Evolutionary conservation across 2,329 filamentous ascomycete genomes (phyloP).

Genomic region (Sphaerulina musiva): DNA sequence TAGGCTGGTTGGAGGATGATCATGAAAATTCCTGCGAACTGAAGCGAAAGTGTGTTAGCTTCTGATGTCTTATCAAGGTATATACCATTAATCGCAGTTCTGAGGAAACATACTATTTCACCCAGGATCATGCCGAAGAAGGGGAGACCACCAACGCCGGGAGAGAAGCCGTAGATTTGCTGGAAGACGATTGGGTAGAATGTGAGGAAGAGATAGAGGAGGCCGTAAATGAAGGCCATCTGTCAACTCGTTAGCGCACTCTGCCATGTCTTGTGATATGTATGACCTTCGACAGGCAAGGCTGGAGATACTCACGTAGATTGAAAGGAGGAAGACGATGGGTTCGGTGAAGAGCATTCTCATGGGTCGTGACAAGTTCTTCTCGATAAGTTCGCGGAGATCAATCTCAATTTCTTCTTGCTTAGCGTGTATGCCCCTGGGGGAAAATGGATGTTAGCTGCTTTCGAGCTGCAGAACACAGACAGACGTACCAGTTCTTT

Average conservation of each 20-base stretch:
- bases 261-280: background rate
- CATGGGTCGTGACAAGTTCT: conserved; percentile 38
- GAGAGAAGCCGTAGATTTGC: conserved; percentile 59
- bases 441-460: background rate
- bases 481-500: conserved; percentile 44
- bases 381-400: conserved; percentile 32
- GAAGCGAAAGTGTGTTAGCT: too few species aligned
- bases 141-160: conserved; percentile 66
- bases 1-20: conserved; percentile 31
- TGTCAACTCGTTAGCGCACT: conserved; percentile 24
- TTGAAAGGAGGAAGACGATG: conserved; percentile 41
- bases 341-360: conserved; percentile 46
- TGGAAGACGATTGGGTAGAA: conserved; percentile 78
- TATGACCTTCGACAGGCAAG: conserved; percentile 20
- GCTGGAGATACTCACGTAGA: conserved; percentile 18
- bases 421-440: conserved; percentile 50
- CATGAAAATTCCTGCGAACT: conserved; percentile 13
- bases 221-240: conserved; percentile 35
- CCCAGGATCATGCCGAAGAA: conserved; percentile 66
- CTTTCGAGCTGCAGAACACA: background rate
- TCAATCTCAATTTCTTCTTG: conserved; percentile 38
- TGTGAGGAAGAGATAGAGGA: conserved; percentile 80
- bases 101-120: conserved; percentile 19
- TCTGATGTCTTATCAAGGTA: too few species aligned
- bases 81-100: too few species aligned